Percentiles rank a stretch among this genome's conserved stretches.
These are phyloP conservation scores for Ormosia emarginata DNA, from an alignment of 306 rosid genomes.

Conservation along the genomic window DNA sequence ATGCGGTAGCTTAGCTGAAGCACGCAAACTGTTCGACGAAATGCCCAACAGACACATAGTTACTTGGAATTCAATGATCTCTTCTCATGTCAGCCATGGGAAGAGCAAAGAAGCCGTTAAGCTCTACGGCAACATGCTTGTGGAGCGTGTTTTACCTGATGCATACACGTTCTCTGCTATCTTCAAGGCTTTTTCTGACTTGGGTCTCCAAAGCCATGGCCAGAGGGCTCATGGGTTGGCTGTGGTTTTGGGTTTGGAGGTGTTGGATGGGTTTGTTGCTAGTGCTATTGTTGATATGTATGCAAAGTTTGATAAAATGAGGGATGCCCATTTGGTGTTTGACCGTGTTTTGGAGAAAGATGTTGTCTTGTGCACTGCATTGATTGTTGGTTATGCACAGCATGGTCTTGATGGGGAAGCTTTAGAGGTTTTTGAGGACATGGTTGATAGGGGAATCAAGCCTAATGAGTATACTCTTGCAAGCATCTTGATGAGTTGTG, in stretches of 20 bases:
- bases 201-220: constrained; percentile 36
- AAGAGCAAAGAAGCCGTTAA: constrained; percentile 48
- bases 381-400: constrained; percentile 64
- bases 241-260: constrained; percentile 64
- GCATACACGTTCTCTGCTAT: constrained; percentile 58
- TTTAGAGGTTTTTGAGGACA: constrained; percentile 40
- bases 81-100: constrained; percentile 34
- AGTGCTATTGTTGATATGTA: constrained; percentile 66
- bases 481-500: constrained; percentile 53
- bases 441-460: constrained; percentile 43
- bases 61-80: constrained; percentile 60
- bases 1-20: constrained; percentile 43
- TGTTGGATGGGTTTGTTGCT: constrained; percentile 54
- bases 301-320: constrained; percentile 54
- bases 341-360: constrained; percentile 60
- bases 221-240: constrained; percentile 63
- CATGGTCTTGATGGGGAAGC: constrained; percentile 51
- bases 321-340: constrained; percentile 46
- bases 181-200: constrained; percentile 55
- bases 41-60: constrained; percentile 48
- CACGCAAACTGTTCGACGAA: constrained; percentile 60
- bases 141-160: constrained; percentile 58
- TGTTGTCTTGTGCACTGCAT: constrained; percentile 63
- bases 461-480: constrained; percentile 66
- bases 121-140: constrained; percentile 44